Evolutionary conservation across 495 filamentous ascomycete genomes (phyloP).

Genomic region (Penicillium steckii): DNA sequence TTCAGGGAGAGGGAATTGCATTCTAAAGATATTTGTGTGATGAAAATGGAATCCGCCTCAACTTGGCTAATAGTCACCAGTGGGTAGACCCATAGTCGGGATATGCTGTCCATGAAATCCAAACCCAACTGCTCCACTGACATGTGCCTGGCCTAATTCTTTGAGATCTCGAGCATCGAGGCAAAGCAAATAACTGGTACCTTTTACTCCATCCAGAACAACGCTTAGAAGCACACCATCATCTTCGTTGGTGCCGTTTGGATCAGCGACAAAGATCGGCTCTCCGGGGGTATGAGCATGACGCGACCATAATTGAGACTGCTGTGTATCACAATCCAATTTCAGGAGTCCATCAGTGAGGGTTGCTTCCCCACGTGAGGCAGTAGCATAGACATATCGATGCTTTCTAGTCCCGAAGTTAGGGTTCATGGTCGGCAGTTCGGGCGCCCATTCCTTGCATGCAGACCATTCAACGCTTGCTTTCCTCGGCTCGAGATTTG

Average conservation of each 20-base stretch:
- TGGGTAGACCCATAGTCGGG: conserved; percentile 23
- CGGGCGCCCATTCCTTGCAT: conserved; percentile 38
- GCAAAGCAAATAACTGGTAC: conserved; percentile 67
- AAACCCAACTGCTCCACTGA: conserved; percentile 59
- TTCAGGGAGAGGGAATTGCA: no score
- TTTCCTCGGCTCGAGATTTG: conserved; percentile 6
- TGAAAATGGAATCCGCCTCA: not conserved
- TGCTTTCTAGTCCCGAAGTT: conserved; percentile 48
- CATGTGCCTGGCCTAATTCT: conserved; percentile 66
- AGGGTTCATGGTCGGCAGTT: conserved; percentile 71
- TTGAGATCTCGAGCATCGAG: conserved; percentile 63
- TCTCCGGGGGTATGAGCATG: conserved; percentile 71
- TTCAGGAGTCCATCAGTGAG: conserved; percentile 69
- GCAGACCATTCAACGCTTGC: conserved; percentile 37
- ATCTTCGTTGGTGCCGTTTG: conserved; percentile 46
- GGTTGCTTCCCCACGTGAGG: conserved; percentile 56
- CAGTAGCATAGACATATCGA: conserved; percentile 64
- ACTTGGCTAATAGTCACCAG: conserved; percentile 31
- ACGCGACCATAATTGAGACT: conserved; percentile 50
- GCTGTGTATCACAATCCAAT: conserved; percentile 57
- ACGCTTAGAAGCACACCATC: conserved; percentile 72
- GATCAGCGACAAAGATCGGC: conserved; percentile 65
- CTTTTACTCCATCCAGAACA: conserved; percentile 62
- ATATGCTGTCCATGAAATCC: conserved; percentile 74
- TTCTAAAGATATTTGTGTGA: not conserved